phyloP scores from a whole-genome alignment of 2,329 filamentous ascomycete species.

The Exophiala phaeomuriformis region DNA sequence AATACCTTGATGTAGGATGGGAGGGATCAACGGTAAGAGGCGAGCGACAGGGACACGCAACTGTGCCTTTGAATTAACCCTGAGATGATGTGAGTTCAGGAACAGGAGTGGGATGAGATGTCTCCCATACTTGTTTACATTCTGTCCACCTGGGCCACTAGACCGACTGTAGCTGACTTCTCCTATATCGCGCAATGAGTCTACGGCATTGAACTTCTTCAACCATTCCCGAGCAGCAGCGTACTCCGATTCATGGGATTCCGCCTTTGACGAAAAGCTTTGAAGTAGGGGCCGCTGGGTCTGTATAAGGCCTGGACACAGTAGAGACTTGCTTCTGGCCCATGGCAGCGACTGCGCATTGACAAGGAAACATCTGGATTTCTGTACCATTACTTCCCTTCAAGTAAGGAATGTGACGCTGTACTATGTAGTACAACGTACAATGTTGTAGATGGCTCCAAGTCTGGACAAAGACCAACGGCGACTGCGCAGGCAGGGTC shows the following conservation, averaged over 20 bases:
- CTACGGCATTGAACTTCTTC: conserved; percentile 44
- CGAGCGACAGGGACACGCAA: conserved; percentile 48
- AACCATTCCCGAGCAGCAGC: conserved; percentile 51
- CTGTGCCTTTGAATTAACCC: conserved; percentile 62
- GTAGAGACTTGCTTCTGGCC: background rate
- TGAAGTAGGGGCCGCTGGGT: background rate
- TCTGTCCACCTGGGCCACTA: conserved; percentile 59
- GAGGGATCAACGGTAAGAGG: conserved; percentile 49
- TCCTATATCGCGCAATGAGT: conserved; percentile 50
- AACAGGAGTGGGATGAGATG: conserved; percentile 7
- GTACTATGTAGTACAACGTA: too few species aligned
- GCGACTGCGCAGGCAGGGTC: background rate
- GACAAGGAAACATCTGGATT: background rate
- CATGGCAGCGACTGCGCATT: background rate
- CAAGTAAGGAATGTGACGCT: background rate
- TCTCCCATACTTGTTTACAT: conserved; percentile 58
- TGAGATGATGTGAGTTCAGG: conserved; percentile 29
- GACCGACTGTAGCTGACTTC: conserved; percentile 57
- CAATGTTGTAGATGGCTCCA: background rate
- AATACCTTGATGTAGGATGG: conserved; percentile 47
- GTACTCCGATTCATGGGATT: conserved; percentile 29
- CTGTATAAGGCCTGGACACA: background rate
- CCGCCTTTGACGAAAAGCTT: conserved; percentile 6
- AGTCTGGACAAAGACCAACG: background rate
- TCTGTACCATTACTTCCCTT: background rate